Base-by-base conservation (phyloP, 1,284 basidiomycete genomes). In the Moesziomyces antarcticus region DNA sequence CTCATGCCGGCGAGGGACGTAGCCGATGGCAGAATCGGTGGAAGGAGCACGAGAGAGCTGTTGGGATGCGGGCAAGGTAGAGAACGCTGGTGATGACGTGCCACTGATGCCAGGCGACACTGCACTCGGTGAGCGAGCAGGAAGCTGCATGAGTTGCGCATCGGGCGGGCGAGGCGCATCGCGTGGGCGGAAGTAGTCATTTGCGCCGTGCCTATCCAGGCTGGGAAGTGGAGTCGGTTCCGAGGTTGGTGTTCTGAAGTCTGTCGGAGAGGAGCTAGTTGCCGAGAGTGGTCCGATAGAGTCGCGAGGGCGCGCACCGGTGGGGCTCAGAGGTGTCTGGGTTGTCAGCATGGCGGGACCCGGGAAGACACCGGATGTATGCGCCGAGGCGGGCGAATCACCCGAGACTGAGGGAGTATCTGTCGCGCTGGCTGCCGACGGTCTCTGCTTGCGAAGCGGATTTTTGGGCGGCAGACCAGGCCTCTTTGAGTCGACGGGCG, bases 381-480 rank as follows among this genome's bases (percentile, higher is more conserved):
- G 51, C 13, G 41, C 35, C 7, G 66, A 58, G 14, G 48, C 44
- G 13, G 66, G 66, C 5, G 66, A 69, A 43, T 69, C 51, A 33
- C 52, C 58, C n/a, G 60, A 47, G 14, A 52, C 18, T 5, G 52
- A 63, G 7, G 66, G 66, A 6, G 66, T 62, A 22, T 44, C 43
- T 33, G 33, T 30, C 35, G 47, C 52, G 40, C 66, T 69, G 20
- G 60, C 48, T 18, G 20, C 52, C 5, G 69, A 57, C 7, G 71
- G 71, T 25, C 62, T 47, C n/a, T 70, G 67, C 18, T 60, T 70
- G 13, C 72, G 72, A 2, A 74, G 53, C 13, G 72, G 72, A 47
- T 74, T 74, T 53, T 74, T 74, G 5, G 72, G 72, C 13, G 72
- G 72, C 16, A 74, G 44, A 3, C 72, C 72, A 7, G 72, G 72